Percentiles rank a stretch among this genome's conserved stretches.
Evolutionary conservation across 148 eudicot genomes (phyloP).

Genomic region (Hydrangea macrophylla): DNA sequence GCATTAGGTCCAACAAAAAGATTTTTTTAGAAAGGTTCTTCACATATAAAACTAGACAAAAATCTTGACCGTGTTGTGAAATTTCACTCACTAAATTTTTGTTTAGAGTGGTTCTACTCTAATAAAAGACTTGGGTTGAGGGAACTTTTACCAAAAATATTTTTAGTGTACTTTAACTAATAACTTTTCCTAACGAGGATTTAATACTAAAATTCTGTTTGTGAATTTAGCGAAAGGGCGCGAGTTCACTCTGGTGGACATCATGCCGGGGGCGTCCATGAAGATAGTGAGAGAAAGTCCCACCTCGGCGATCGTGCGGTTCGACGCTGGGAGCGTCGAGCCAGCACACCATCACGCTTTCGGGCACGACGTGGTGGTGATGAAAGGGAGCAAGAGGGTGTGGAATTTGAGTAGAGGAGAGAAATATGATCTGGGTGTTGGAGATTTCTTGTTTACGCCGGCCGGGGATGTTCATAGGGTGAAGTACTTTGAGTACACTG

Average conservation of each 20-base stretch:
- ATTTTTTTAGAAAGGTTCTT: too few relatives aligned
- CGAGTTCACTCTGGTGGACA: constrained; percentile 62
- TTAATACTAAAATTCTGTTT: too few relatives aligned
- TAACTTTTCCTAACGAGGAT: too few relatives aligned
- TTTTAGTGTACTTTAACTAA: too few relatives aligned
- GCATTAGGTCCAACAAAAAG: too few relatives aligned
- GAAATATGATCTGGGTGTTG: constrained; percentile 47
- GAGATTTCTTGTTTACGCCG: constrained; percentile 84
- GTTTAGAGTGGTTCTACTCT: too few relatives aligned
- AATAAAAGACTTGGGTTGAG: too few relatives aligned
- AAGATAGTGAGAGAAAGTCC: constrained; percentile 77
- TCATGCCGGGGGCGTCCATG: constrained; percentile 82
- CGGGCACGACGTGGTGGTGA: constrained; percentile 83
- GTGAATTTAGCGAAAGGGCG: constrained; percentile 39
- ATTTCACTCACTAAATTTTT: too few relatives aligned
- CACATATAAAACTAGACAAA: too few relatives aligned
- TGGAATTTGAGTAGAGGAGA: constrained; percentile 80
- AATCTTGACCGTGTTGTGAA: too few relatives aligned
- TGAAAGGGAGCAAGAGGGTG: constrained; percentile 74
- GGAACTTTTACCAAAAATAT: too few relatives aligned
- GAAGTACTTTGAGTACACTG: constrained; percentile 81
- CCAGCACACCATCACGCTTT: constrained; percentile 88
- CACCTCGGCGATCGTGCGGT: constrained; percentile 73
- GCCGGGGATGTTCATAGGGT: constrained; percentile 86
- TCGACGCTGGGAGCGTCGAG: constrained; percentile 76